Evolutionary conservation across 257 asterid genomes (phyloP).

Genomic region (Solanum chmielewskii): DNA sequence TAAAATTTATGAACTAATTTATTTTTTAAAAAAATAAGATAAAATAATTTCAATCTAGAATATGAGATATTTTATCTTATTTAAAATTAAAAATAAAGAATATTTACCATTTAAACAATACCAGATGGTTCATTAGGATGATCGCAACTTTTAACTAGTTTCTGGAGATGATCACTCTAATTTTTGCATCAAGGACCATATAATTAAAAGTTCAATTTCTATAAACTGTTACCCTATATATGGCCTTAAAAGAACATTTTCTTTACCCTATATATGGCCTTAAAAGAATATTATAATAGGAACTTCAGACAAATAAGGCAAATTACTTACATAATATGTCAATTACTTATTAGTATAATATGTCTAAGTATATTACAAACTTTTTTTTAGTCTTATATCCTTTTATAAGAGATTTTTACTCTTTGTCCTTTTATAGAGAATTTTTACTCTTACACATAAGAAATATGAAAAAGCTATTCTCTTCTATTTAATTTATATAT

Average conservation of each 20-base stretch:
- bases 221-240: background rate
- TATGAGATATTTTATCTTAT: no score
- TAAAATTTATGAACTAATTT: no score
- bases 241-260: no score
- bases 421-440: background rate
- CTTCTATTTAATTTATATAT: no score
- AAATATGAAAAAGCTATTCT: no score
- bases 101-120: background rate
- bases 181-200: background rate
- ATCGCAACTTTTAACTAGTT: background rate
- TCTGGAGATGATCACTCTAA: background rate
- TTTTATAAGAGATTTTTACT: background rate
- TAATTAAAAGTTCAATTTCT: background rate
- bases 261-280: no score
- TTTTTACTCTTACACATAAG: background rate
- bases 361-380: background rate
- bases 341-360: background rate
- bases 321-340: no score
- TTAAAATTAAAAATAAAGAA: no score
- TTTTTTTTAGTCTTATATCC: background rate
- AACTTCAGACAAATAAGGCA: background rate
- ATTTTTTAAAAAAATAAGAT: rapidly evolving
- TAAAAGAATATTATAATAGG: background rate
- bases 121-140: background rate
- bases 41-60: no score